Percentiles rank a stretch among this genome's conserved stretches.
Conservation (phyloP, 805 yeast species). For the Ogataea chonburiensis region DNA sequence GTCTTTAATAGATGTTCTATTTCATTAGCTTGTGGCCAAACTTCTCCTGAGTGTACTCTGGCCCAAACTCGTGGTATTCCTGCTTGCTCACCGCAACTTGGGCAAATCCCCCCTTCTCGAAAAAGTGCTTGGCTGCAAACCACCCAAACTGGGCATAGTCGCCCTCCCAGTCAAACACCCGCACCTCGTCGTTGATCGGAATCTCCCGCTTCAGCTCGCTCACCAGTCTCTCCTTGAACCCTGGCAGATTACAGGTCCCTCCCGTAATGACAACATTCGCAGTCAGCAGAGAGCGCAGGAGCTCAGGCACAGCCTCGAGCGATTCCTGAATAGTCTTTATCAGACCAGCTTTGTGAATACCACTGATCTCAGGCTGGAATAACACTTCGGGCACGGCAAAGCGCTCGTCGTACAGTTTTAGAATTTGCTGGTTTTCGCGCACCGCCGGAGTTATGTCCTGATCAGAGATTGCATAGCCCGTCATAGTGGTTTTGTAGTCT, state of each 20-base stretch:
- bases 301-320: conserved; percentile 68
- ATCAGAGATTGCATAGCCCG: conserved; percentile 52
- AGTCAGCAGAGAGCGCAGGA: conserved; percentile 68
- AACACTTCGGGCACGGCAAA: conserved; percentile 84
- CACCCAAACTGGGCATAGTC: conserved; percentile 47
- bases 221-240: conserved; percentile 60
- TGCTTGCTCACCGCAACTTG: conserved; percentile 64
- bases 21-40: conserved; percentile 29
- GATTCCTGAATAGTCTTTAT: conserved; percentile 68
- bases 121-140: conserved; percentile 53
- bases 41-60: conserved; percentile 37
- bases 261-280: conserved; percentile 82
- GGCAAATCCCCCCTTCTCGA: conserved; percentile 43
- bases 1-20: conserved; percentile 15
- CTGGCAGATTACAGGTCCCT: conserved; percentile 72
- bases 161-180: conserved; percentile 37
- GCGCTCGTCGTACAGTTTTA: conserved; percentile 76
- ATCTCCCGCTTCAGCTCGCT: conserved; percentile 63
- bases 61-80: conserved; percentile 87
- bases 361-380: conserved; percentile 82
- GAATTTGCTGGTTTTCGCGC: conserved; percentile 45
- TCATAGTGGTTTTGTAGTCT: conserved; percentile 74
- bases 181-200: conserved; percentile 69
- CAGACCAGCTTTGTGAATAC: conserved; percentile 76
- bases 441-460: conserved; percentile 12